Evolutionary conservation across 2,329 filamentous ascomycete species (phyloP), one percentile per base, ranked within the genome.

Genomic region (Ascochyta koolunga): DNA sequence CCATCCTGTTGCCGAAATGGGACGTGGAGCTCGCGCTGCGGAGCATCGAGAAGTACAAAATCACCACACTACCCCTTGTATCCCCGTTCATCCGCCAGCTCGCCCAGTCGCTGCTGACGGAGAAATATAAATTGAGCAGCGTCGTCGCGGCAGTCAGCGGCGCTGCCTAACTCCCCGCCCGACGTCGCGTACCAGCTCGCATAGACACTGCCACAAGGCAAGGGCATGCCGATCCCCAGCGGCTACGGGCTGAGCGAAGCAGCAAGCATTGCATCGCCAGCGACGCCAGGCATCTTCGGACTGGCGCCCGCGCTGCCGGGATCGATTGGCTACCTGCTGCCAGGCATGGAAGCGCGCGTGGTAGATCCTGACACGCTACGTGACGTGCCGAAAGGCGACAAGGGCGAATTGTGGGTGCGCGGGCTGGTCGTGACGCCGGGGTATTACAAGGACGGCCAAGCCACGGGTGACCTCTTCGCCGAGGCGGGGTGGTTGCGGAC

Each of bases 201-300:
- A 3, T 60, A 60, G 38, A 68, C 69, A 39, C 57, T 71, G 11
- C 68, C 66, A 0, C 65, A 69, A 36, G 65, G 67, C 1, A 62
- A 51, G 5, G 60, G 35, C 2, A 54, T 48, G 25, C 68, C 68
- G 0, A 64, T 70, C 13, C 65, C 66, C 0, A 63, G 58, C 29
- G 68, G 67, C 4, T 70, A 71, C 38, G 68, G 68, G 1, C 58
- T 70, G 6, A 67, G 62, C 32, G 68, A 71, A 48, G 68, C 68
- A 13, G 65, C 68, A 3, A 64, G 61, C 36, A 71, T 70, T 25
- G 66, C 67, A 4, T 56, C 50, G 15, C 66, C 67, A 9, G 42
- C 62, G 2, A 46, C 59, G 21, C 57, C 61, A 4, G 68, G 66
- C 0, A 64, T 71, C 9, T 72, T 71, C 18, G 66, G 68, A 1